Evolutionary conservation across 1,284 basidiomycete species (phyloP).

Genomic region (Ustilago shanxiensis): DNA sequence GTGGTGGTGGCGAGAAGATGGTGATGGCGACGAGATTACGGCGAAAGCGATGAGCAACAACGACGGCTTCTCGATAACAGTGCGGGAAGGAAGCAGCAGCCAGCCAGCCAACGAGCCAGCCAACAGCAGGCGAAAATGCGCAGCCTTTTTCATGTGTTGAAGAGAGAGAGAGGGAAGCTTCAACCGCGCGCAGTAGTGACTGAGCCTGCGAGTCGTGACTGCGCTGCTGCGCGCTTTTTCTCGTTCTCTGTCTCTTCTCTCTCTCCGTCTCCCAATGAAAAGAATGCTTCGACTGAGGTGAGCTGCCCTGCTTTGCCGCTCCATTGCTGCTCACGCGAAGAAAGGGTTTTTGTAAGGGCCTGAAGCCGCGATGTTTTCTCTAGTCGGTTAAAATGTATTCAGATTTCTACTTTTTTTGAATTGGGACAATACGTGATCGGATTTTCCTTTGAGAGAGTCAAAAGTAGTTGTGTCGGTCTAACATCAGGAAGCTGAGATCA

Average conservation of each 20-base stretch:
- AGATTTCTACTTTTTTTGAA: background rate
- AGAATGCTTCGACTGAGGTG: background rate
- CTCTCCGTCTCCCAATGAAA: constrained; percentile 11
- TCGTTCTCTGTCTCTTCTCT: background rate
- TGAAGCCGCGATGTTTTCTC: background rate
- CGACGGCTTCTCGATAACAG: background rate
- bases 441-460: no score
- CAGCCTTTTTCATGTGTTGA: no score
- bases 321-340: constrained; percentile 2
- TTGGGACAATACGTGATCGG: constrained; percentile 17
- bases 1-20: constrained; percentile 29
- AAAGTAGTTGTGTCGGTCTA: background rate
- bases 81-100: background rate
- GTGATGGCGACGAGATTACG: constrained; percentile 18
- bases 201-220: constrained; percentile 8
- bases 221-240: constrained; percentile 3
- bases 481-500: constrained; percentile 4
- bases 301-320: no score
- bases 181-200: constrained; percentile 13
- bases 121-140: constrained; percentile 5
- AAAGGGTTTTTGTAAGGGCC: background rate
- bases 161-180: background rate
- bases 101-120: background rate
- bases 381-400: background rate
- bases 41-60: constrained; percentile 17